Evolutionary conservation across 306 rosid species (phyloP).

Genomic region (Fagus sylvatica): DNA sequence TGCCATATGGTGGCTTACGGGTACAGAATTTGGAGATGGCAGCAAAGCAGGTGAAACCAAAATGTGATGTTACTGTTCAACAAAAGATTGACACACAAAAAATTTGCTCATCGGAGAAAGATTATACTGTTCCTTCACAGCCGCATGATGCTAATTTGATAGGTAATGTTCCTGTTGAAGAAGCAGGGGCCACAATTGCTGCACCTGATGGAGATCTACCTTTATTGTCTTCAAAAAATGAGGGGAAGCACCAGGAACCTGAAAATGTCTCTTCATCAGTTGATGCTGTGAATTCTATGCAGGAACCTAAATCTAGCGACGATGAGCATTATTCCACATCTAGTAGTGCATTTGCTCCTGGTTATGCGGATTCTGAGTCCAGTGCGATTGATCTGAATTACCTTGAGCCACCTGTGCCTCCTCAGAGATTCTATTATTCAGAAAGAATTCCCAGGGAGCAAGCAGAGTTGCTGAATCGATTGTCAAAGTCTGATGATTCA

Average conservation of each 20-base stretch:
- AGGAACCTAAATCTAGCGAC: slow-evolving; percentile 49
- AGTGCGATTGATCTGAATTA: slow-evolving; percentile 58
- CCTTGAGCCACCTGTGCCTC: slow-evolving; percentile 67
- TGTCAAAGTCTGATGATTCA: slow-evolving; percentile 81
- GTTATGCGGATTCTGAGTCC: slow-evolving; percentile 52
- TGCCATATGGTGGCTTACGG: slow-evolving; percentile 31
- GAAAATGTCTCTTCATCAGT: slow-evolving; percentile 45
- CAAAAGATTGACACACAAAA: slow-evolving; percentile 45
- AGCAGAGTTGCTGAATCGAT: slow-evolving; percentile 74
- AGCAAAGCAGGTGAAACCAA: slow-evolving; percentile 38
- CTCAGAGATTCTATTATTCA: slow-evolving; percentile 76
- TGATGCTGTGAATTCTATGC: slow-evolving; percentile 44
- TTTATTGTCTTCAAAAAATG: slow-evolving; percentile 44
- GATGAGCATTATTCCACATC: slow-evolving; percentile 44
- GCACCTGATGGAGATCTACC: slow-evolving; percentile 37
- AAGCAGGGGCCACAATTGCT: slow-evolving; percentile 38
- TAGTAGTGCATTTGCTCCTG: slow-evolving; percentile 44
- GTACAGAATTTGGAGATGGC: slow-evolving; percentile 48
- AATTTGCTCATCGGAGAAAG: slow-evolving; percentile 32
- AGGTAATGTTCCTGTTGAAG: slow-evolving; percentile 36
- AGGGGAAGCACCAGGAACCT: slow-evolving; percentile 49
- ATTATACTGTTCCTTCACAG: slow-evolving; percentile 36
- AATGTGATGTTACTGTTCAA: slow-evolving; percentile 46
- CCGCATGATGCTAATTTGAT: slow-evolving; percentile 30
- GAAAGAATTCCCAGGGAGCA: slow-evolving; percentile 91